Evolutionary conservation across 2,329 filamentous ascomycete genomes (phyloP).

Genomic region (Calonectria pteridis): DNA sequence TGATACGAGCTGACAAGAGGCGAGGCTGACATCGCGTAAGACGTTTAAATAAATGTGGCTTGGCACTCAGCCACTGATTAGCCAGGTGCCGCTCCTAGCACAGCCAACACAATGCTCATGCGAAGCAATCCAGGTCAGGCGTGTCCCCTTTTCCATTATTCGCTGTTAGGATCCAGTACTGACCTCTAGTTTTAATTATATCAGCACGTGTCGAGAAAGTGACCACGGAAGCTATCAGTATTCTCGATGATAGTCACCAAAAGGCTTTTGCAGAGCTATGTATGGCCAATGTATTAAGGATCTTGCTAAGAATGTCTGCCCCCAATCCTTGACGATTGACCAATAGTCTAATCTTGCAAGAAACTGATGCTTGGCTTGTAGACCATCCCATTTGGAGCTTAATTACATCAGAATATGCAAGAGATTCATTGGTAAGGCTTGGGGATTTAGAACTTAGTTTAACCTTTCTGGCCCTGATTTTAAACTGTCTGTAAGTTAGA

Average conservation of each 20-base stretch:
- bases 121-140: not conserved
- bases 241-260: not conserved
- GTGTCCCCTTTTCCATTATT: not conserved
- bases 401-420: not conserved
- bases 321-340: not conserved
- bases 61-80: not conserved
- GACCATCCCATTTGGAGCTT: not conserved
- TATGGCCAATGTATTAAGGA: not conserved
- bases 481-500: not conserved
- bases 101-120: not conserved
- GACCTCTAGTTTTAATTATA: not conserved
- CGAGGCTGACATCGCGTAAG: not conserved
- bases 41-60: not conserved
- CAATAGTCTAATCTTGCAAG: not conserved
- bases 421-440: not conserved
- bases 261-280: not conserved
- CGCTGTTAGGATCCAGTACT: not conserved
- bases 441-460: not conserved
- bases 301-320: too few species aligned
- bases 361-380: not conserved
- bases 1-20: not conserved
- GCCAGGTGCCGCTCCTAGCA: not conserved
- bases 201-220: not conserved
- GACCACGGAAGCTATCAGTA: not conserved
- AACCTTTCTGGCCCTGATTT: not conserved